These are phyloP conservation scores for Yamadazyma takamatsuzukensis DNA, from an alignment of 805 yeast genomes.

Conservation along the genomic window DNA sequence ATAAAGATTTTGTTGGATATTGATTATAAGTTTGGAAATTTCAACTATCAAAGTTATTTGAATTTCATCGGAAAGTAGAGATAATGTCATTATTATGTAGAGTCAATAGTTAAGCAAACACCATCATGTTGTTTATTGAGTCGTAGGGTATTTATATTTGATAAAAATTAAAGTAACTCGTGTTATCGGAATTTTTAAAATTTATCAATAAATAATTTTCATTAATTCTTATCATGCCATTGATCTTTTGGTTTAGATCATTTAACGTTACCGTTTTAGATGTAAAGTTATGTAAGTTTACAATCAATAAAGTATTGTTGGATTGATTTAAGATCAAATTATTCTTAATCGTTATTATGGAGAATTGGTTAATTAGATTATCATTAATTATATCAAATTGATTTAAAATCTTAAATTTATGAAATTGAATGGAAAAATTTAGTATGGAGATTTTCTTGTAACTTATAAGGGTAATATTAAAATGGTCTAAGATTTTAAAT, in stretches of 20 bases:
- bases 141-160: too few relatives aligned
- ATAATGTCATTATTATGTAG: too few relatives aligned
- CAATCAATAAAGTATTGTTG: constrained; percentile 8
- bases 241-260: constrained; percentile 9
- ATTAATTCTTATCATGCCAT: constrained; percentile 10
- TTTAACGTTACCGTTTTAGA: constrained; percentile 3
- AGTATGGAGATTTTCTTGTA: constrained; percentile 7
- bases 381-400: constrained; percentile 9
- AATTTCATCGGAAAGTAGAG: constrained; percentile 21
- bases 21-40: constrained; percentile 58
- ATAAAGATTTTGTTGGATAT: constrained; percentile 60
- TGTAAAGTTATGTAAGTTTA: constrained; percentile 7
- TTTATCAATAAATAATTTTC: constrained; percentile 9
- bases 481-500: constrained; percentile 8
- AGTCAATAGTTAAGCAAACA: neutral
- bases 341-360: constrained; percentile 9
- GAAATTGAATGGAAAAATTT: constrained; percentile 1
- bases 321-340: constrained; percentile 11
- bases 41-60: constrained; percentile 47
- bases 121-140: too few relatives aligned
- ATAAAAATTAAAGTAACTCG: constrained; percentile 10
- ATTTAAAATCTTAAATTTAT: constrained; percentile 6
- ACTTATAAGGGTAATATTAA: constrained; percentile 7
- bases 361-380: constrained; percentile 11
- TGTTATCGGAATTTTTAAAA: constrained; percentile 10